These are phyloP conservation scores for Carallia brachiata DNA, from an alignment of 345 rosid genomes.

Conservation along the genomic window DNA sequence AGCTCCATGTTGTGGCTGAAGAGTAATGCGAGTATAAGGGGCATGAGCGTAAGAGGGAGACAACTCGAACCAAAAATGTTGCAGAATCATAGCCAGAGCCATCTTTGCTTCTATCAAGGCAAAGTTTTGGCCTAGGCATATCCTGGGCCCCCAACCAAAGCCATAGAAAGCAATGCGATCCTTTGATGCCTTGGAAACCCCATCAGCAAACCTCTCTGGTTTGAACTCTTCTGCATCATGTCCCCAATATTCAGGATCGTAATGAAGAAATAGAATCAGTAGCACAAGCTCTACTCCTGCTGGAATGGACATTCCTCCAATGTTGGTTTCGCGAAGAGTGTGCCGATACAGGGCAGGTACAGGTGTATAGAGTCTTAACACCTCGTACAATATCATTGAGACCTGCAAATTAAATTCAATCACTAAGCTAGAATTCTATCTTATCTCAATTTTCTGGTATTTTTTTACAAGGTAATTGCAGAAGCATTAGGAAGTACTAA, in stretches of 20 bases:
- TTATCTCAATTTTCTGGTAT: no score
- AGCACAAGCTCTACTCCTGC: not conserved
- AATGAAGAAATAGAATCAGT: not conserved
- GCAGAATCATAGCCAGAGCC: slow-evolving; percentile 11
- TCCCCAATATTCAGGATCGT: slow-evolving; percentile 3
- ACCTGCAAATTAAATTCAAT: not conserved
- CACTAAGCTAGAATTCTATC: not conserved
- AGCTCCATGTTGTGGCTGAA: slow-evolving; percentile 5
- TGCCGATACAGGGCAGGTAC: not conserved
- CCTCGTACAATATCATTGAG: slow-evolving; percentile 6
- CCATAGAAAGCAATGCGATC: slow-evolving; percentile 1
- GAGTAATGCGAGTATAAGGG: not conserved
- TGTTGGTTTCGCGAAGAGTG: not conserved
- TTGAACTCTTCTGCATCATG: slow-evolving; percentile 6
- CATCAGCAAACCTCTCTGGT: slow-evolving; percentile 10
- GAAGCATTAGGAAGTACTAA: slow-evolving; percentile 8
- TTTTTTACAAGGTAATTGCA: no score
- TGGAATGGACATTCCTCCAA: slow-evolving; percentile 4
- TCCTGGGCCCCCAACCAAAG: slow-evolving; percentile 13
- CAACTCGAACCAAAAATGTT: not conserved
- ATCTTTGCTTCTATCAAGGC: slow-evolving; percentile 8
- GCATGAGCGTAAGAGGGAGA: slow-evolving; percentile 8
- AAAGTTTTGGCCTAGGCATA: slow-evolving; percentile 11
- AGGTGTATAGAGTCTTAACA: slow-evolving; percentile 1
- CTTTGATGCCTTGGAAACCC: slow-evolving; percentile 8